Evolutionary conservation across 2,329 filamentous ascomycete species (phyloP), one percentile per base, ranked within the genome.

Genomic region (Pseudocercospora ulei): DNA sequence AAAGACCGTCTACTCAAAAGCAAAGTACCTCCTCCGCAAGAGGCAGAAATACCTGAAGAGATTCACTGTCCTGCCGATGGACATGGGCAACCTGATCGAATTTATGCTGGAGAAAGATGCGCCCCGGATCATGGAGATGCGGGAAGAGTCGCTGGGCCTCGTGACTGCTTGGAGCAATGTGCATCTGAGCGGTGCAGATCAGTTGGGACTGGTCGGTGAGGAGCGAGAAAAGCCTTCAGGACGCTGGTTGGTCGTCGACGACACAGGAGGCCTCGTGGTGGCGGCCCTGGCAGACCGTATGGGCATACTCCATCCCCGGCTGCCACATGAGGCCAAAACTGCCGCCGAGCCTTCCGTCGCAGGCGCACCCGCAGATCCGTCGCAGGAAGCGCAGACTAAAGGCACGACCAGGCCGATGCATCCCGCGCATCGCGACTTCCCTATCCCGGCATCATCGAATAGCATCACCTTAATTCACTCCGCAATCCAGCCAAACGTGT

Each of bases 21-120:
- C 88, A 27, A 98, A 98, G 62, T 98, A 98, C 64, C 94, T 90
- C 56, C 68, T 96, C 11, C 71, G 93, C 29, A 98, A 98, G 66
- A 81, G 83, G 48, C 87, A 80, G 59, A 98, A 98, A 63, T 96
- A 93, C 59, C 73, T 96, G 48, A 79, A 82, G 54, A 72, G 86
- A 7, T 96, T 98, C 56, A 84, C 82, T 0, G 75, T 90, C 1
- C 62, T 93, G 35, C 88, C 88, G 0, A 65, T 96, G 51, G 86
- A 95, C 56, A 76, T 92, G 8, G 71, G 78, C 0, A 71, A 76
- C 48, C 67, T 96, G 46, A 76, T 78, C 12, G 75, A 85, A 50
- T 92, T 81, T 68, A 64, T 94, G 34, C 70, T 80, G 40, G 83
- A 92, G 53, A 83, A 81, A 55, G 87, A 96, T 51, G 71, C 83